Conservation (phyloP, 352 stramenopile species). For the Thraustotheca clavata region DNA sequence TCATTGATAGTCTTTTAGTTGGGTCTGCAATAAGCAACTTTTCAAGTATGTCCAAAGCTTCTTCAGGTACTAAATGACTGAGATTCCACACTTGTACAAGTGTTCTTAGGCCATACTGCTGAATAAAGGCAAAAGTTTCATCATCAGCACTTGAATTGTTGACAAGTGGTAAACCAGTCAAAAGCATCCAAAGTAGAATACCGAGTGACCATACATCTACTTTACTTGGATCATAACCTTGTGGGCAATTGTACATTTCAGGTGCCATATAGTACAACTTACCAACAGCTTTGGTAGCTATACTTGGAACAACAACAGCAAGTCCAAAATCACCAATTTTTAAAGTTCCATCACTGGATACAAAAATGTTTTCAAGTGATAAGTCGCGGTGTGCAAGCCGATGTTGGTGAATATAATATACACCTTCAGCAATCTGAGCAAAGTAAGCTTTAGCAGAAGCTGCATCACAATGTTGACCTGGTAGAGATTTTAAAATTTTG, state of each 20-base stretch:
- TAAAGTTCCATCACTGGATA: slow-evolving; percentile 30
- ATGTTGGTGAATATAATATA: slow-evolving; percentile 23
- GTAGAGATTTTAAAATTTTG: neutral
- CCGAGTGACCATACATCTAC: slow-evolving; percentile 43
- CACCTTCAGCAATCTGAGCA: neutral
- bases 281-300: neutral
- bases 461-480: neutral
- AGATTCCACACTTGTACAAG: slow-evolving; percentile 1
- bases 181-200: slow-evolving; percentile 32
- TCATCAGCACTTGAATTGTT: neutral
- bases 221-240: slow-evolving; percentile 32
- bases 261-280: slow-evolving; percentile 33
- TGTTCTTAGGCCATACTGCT: neutral
- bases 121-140: neutral
- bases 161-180: slow-evolving; percentile 6
- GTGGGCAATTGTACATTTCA: slow-evolving; percentile 30
- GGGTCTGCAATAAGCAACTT: neutral
- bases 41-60: neutral
- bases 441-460: neutral
- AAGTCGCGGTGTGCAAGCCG: slow-evolving; percentile 43
- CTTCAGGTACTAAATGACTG: neutral
- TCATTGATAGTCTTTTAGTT: neutral
- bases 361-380: slow-evolving; percentile 56
- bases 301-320: slow-evolving; percentile 17
- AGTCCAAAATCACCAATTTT: slow-evolving; percentile 56